Conservation (phyloP, 352 stramenopile species). For the Pythium phragmiticola region DNA sequence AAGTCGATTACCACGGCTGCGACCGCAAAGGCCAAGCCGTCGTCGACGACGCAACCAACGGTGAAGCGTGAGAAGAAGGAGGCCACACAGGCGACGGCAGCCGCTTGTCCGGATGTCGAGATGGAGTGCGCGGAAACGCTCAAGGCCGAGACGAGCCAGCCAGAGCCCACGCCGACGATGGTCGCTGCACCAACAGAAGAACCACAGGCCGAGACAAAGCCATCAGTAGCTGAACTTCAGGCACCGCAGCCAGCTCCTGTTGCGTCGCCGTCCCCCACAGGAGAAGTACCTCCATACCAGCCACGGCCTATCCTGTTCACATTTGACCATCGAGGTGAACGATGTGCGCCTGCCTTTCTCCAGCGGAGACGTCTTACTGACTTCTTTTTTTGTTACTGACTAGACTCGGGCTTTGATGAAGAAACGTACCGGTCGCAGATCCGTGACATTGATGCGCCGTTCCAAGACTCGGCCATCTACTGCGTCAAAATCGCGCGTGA, state of each 20-base stretch:
- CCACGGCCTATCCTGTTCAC: slow-evolving; percentile 56
- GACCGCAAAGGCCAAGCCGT: slow-evolving; percentile 11
- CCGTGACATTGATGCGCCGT: slow-evolving; percentile 54
- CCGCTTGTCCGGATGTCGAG: neutral
- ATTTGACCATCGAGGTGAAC: slow-evolving; percentile 46
- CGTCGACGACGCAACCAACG: neutral
- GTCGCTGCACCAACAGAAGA: neutral
- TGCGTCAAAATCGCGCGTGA: slow-evolving; percentile 61
- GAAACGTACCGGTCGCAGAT: slow-evolving; percentile 50
- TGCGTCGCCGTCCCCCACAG: neutral
- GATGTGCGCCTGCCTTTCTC: neutral
- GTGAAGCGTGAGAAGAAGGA: neutral
- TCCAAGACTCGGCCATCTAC: slow-evolving; percentile 20
- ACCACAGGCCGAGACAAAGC: neutral
- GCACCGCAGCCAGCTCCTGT: neutral
- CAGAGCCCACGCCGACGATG: slow-evolving; percentile 5
- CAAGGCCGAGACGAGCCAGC: slow-evolving; percentile 17
- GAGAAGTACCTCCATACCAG: slow-evolving; percentile 29
- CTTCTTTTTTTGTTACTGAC: neutral
- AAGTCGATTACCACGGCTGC: slow-evolving; percentile 31
- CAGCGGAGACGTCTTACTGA: neutral
- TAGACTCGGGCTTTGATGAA: slow-evolving; percentile 71
- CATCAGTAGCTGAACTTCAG: neutral
- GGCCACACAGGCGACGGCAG: neutral
- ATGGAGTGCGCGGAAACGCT: slow-evolving; percentile 24